Percentiles rank a stretch among this genome's conserved stretches.
phyloP scores from a whole-genome alignment of 176 grass and related monocot species.

The Alloteropsis semialata region DNA sequence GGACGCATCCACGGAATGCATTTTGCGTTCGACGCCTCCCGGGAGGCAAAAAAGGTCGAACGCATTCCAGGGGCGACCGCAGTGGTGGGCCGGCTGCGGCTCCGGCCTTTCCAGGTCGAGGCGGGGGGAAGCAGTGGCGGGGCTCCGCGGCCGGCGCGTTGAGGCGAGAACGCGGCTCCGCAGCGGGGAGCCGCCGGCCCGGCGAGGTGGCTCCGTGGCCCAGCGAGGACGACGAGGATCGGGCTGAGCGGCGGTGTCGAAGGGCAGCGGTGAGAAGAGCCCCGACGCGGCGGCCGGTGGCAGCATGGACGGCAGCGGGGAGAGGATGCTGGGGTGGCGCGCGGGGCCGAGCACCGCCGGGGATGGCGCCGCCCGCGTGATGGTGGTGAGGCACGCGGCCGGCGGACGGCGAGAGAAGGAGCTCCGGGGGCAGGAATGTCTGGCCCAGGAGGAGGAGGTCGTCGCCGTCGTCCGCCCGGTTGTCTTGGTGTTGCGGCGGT shows the following conservation, averaged over 20 bases:
- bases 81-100: too few species aligned
- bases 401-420: slow-evolving; percentile 44
- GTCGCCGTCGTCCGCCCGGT: background rate
- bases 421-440: slow-evolving; percentile 36
- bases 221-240: too few species aligned
- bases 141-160: too few species aligned
- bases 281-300: slow-evolving; percentile 46
- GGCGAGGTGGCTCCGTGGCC: too few species aligned
- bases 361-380: slow-evolving; percentile 15
- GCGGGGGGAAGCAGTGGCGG: too few species aligned
- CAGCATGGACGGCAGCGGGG: slow-evolving; percentile 66
- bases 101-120: too few species aligned
- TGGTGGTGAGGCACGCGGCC: slow-evolving; percentile 74
- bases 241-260: slow-evolving; percentile 66
- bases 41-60: too few species aligned
- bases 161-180: too few species aligned
- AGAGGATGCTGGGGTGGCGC: slow-evolving; percentile 61
- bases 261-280: slow-evolving; percentile 67
- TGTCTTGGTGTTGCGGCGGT: background rate
- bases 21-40: too few species aligned
- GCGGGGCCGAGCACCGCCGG: background rate
- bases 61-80: too few species aligned
- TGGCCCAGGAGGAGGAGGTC: background rate
- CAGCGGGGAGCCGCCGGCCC: too few species aligned
- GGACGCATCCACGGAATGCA: too few species aligned